Base-by-base conservation (phyloP, 345 rosid genomes). In the Clausena lansium region DNA sequence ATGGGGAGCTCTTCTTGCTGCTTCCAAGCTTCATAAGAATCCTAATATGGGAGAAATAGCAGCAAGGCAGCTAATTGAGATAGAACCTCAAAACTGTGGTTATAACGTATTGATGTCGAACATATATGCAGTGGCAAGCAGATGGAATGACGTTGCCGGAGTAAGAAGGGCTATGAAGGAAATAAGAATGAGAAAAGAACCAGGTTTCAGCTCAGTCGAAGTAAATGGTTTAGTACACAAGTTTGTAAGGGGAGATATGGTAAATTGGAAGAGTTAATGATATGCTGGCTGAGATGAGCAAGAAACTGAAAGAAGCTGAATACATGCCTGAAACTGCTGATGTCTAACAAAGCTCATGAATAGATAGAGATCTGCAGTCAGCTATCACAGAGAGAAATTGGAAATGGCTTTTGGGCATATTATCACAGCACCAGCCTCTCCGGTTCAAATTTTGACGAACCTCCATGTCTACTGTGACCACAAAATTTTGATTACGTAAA, bases 1-100 rank as follows among this genome's bases (percentile, higher is more conserved):
- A 27, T 88, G 91, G 93, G 84, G 89, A 66, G 77, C 88, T 57
- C 71, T 90, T 47, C 80, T 83, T 39, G 85, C 84, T 55, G 90
- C 88, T n/a, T 84, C 85, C 68, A 84, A 76, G 75, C 71, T 82
- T 67, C 86, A 86, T 22, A 82, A 74, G 39, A 81, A 88, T 61
- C 35, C 63, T 7, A 22, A 24, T 27, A 57, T 85, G 61, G 88
- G 80, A 6, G 84, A 80, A 65, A 60, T 81, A 22, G 88, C 88
- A 70, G 82, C 79, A 22, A 77, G 71, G 54, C 33, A 82, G 75
- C 79, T 87, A 61, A 73, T 79, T 35, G 81, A 64, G 8, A 27
- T 76, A 28, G 90, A 83, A 52, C 87, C 88, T 24, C 59, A 64
- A 69, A 76, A 68, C 62, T 71, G 75, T 7, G 84, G 91, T 15